phyloP scores from a whole-genome alignment of 108 stramenopile genomes.

The Phaeodactylum tricornutum region DNA sequence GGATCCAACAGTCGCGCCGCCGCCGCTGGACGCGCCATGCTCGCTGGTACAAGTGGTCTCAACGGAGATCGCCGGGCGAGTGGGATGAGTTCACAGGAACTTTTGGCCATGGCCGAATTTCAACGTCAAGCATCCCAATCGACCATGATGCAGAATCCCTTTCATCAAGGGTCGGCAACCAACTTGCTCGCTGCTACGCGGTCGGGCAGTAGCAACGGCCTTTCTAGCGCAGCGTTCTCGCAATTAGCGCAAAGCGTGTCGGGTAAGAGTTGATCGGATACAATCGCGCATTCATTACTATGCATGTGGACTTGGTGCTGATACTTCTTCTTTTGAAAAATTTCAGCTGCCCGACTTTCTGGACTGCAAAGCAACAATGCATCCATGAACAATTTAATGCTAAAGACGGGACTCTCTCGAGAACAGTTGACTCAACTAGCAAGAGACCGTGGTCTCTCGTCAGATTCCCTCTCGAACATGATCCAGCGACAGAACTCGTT shows the following conservation, averaged over 20 bases:
- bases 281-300: background rate
- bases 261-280: slow-evolving; percentile 12
- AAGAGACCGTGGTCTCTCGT: slow-evolving; percentile 32
- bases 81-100: no score
- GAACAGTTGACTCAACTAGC: slow-evolving; percentile 63
- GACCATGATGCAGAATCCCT: slow-evolving; percentile 11
- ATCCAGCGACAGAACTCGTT: slow-evolving; percentile 61
- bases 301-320: background rate
- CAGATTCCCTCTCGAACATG: slow-evolving; percentile 61
- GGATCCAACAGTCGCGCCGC: slow-evolving; percentile 44
- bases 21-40: slow-evolving; percentile 58
- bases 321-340: no score
- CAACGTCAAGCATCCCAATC: slow-evolving; percentile 31
- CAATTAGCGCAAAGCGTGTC: slow-evolving; percentile 69
- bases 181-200: slow-evolving; percentile 25
- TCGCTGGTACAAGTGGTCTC: no score
- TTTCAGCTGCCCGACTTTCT: slow-evolving; percentile 30
- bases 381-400: slow-evolving; percentile 50
- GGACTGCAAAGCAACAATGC: slow-evolving; percentile 15
- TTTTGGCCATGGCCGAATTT: no score
- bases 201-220: slow-evolving; percentile 6
- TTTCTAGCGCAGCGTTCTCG: slow-evolving; percentile 24
- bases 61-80: no score
- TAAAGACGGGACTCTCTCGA: slow-evolving; percentile 54
- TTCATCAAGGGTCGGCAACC: background rate